phyloP scores from a whole-genome alignment of 345 rosid species.

The Populus davidiana region DNA sequence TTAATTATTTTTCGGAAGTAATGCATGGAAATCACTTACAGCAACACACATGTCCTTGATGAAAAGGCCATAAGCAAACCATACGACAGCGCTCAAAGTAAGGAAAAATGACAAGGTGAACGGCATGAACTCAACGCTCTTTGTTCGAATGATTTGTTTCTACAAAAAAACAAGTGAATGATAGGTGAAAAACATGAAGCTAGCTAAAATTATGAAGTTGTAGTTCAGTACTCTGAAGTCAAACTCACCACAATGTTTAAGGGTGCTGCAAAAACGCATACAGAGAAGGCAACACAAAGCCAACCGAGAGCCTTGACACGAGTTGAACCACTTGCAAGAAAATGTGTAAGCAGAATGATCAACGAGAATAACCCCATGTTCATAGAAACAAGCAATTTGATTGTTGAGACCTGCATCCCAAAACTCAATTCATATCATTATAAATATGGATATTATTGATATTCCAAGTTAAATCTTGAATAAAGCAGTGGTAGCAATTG shows the following conservation, averaged over 20 bases:
- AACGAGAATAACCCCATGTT: conserved; percentile 55
- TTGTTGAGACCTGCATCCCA: conserved; percentile 49
- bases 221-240: not conserved
- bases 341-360: conserved; percentile 44
- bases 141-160: conserved; percentile 52
- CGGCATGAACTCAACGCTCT: conserved; percentile 95
- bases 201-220: not conserved
- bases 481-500: not conserved
- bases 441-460: not conserved
- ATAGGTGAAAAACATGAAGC: not conserved
- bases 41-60: conserved; percentile 60
- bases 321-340: conserved; percentile 13
- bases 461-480: not conserved
- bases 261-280: conserved; percentile 80
- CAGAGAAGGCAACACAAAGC: conserved; percentile 67
- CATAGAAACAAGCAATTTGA: conserved; percentile 45
- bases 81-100: conserved; percentile 68
- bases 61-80: conserved; percentile 79
- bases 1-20: not conserved
- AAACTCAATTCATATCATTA: not conserved
- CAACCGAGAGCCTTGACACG: conserved; percentile 67
- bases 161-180: not conserved
- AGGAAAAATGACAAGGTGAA: conserved; percentile 74
- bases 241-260: conserved; percentile 59
- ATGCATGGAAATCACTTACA: conserved; percentile 39